Evolutionary conservation across 2,329 filamentous ascomycete genomes (phyloP), one percentile per base, ranked within the genome.

Genomic region (Penicillium sp.): DNA sequence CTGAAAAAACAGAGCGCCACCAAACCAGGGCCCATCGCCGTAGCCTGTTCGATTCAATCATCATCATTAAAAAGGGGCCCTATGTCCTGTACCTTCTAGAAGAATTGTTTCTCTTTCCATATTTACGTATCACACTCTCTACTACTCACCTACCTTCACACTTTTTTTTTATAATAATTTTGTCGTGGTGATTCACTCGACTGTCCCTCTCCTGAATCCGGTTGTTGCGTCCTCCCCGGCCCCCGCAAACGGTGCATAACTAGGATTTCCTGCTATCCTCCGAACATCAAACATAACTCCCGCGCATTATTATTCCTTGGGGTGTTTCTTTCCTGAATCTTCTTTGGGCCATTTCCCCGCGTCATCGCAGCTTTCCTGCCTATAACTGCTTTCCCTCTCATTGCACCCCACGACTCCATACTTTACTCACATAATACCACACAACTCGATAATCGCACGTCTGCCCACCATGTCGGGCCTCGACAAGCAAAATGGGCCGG

Each of bases 401-500:
- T 28, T 16, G 8, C 40, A 45, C 30, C 45, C 45, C 26, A 28
- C 35, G 33, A 37, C 49, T 40, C 19, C 19, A 25, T 25, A 28
- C 43, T 46, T 10, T 28, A 30, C 14, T 48, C 10, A 22, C 19
- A 22, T 22, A 11, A 30, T 4, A 11, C 13, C 16, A n/a, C 51
- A 37, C 42, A 11, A 26, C 35, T 25, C 42, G 28, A 33, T 4
- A 22, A 10, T 22, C 19, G 19, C 42, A 13, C n/a, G 51, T 49
- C 55, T 61, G 62, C 59, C 63, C 61, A 61, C 51, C 59, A 75
- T 76, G 74, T 66, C 70, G 57, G 67, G 49, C 57, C 58, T 65
- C 43, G 67, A 68, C 51, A 64, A 67, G 49, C 62, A 60, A 28
- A 57, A 60, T 40, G 60, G 60, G 62, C 57, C 62, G 53, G 73